phyloP scores from a whole-genome alignment of 1,284 basidiomycete species.

The Pascua guehoae region DNA sequence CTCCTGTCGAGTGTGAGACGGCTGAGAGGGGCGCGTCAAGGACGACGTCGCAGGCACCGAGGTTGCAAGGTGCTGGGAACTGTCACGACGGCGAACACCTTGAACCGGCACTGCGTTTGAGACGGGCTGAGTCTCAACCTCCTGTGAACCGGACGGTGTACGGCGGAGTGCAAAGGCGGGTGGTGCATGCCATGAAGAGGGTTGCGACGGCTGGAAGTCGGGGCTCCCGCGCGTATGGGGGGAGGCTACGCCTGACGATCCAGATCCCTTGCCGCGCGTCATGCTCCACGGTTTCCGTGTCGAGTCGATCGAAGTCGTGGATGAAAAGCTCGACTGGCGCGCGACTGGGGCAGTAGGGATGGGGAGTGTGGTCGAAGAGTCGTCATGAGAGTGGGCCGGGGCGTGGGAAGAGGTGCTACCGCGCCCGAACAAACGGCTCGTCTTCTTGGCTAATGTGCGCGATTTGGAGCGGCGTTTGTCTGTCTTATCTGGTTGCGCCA shows the following conservation, averaged over 20 bases:
- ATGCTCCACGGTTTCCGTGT: slow-evolving; percentile 12
- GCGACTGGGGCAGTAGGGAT: slow-evolving; percentile 12
- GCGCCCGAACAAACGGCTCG: slow-evolving; percentile 38
- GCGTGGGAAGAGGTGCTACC: slow-evolving; percentile 9
- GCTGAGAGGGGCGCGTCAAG: slow-evolving; percentile 12
- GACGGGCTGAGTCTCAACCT: neutral
- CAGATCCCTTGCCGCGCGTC: slow-evolving; percentile 13
- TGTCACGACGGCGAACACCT: slow-evolving; percentile 27
- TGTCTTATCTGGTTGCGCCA: too few relatives aligned
- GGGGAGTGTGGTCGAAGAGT: slow-evolving; percentile 4
- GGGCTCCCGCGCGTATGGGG: too few relatives aligned
- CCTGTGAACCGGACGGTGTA: slow-evolving; percentile 24
- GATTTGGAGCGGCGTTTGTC: slow-evolving; percentile 27
- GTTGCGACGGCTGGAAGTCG: slow-evolving; percentile 12
- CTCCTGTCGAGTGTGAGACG: neutral
- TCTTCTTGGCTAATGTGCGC: slow-evolving; percentile 41
- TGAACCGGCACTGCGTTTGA: slow-evolving; percentile 4
- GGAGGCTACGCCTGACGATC: too few relatives aligned
- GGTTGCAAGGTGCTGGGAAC: slow-evolving; percentile 25
- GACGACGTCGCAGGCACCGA: slow-evolving; percentile 25
- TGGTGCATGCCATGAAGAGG: slow-evolving; percentile 21
- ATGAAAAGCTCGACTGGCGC: slow-evolving; percentile 38
- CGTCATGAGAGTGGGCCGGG: slow-evolving; percentile 4
- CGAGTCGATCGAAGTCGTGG: slow-evolving; percentile 26
- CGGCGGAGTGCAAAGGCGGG: slow-evolving; percentile 21